Conservation (phyloP, 345 rosid genomes). For the Gossypium anomalum region DNA sequence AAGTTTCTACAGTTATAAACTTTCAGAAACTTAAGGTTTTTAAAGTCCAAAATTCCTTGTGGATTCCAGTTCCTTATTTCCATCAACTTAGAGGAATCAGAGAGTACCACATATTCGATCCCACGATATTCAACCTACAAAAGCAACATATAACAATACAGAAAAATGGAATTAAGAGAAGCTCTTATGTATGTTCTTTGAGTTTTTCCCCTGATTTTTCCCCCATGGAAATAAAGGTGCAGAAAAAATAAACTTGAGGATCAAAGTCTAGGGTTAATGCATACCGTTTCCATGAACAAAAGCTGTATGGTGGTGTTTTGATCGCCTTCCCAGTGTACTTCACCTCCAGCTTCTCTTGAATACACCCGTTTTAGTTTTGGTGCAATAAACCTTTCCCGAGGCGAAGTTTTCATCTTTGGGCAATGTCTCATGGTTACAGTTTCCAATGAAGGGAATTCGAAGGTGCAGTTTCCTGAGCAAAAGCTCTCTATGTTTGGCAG, state of each 20-base stretch:
- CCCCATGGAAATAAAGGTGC: background rate
- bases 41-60: slow-evolving; percentile 7
- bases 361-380: background rate
- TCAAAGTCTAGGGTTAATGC: background rate
- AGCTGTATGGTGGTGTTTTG: background rate
- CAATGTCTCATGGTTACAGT: slow-evolving; percentile 11
- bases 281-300: slow-evolving; percentile 13
- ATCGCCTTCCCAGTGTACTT: slow-evolving; percentile 6
- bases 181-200: background rate
- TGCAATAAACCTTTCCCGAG: slow-evolving; percentile 7
- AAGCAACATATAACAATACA: background rate
- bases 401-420: slow-evolving; percentile 13
- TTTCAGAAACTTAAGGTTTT: slow-evolving; percentile 4
- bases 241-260: background rate
- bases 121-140: slow-evolving; percentile 7
- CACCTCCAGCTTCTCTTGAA: background rate
- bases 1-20: slow-evolving; percentile 2
- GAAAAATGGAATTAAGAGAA: background rate
- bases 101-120: slow-evolving; percentile 5
- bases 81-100: slow-evolving; percentile 8
- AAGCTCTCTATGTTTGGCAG: slow-evolving; percentile 13
- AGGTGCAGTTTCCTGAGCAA: background rate
- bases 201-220: background rate
- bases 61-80: slow-evolving; percentile 10
- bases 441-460: slow-evolving; percentile 17